Percentiles rank a stretch among this genome's conserved stretches.
Conservation (phyloP, 306 rosid species). For the Medicago lupulina region DNA sequence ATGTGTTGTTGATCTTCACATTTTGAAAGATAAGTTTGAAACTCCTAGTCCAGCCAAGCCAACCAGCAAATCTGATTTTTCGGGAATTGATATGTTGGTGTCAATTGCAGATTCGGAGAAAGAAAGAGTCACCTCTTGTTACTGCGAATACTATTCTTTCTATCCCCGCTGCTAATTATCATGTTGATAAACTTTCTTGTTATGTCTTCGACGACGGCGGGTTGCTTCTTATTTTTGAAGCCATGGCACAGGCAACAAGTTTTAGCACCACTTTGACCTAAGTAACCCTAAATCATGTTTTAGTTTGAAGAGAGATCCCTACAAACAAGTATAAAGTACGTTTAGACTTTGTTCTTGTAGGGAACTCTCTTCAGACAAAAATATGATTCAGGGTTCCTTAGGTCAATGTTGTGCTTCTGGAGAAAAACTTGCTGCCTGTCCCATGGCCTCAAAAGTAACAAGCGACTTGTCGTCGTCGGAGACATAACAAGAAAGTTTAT, state of each 20-base stretch:
- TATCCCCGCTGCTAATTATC: conserved; percentile 74
- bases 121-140: conserved; percentile 81
- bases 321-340: conserved; percentile 68
- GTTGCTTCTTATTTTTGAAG: conserved; percentile 79
- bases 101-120: conserved; percentile 75
- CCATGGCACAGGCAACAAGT: conserved; percentile 89
- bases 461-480: conserved; percentile 86
- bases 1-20: conserved; percentile 57
- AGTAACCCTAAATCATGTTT: conserved; percentile 82
- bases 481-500: conserved; percentile 82
- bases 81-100: conserved; percentile 75
- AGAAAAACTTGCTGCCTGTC: conserved; percentile 87
- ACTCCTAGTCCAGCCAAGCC: conserved; percentile 66
- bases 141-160: conserved; percentile 85
- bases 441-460: conserved; percentile 85
- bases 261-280: conserved; percentile 79
- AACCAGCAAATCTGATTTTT: conserved; percentile 75
- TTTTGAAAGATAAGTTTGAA: conserved; percentile 72
- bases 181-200: conserved; percentile 78
- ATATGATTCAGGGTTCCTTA: too few relatives aligned
- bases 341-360: conserved; percentile 41
- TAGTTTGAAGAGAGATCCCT: conserved; percentile 69
- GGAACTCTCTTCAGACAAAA: too few relatives aligned
- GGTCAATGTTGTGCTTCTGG: conserved; percentile 68
- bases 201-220: conserved; percentile 88